These are phyloP conservation scores for Halophytophthora batemanensis DNA, from an alignment of 352 stramenopile species.

Conservation along the genomic window DNA sequence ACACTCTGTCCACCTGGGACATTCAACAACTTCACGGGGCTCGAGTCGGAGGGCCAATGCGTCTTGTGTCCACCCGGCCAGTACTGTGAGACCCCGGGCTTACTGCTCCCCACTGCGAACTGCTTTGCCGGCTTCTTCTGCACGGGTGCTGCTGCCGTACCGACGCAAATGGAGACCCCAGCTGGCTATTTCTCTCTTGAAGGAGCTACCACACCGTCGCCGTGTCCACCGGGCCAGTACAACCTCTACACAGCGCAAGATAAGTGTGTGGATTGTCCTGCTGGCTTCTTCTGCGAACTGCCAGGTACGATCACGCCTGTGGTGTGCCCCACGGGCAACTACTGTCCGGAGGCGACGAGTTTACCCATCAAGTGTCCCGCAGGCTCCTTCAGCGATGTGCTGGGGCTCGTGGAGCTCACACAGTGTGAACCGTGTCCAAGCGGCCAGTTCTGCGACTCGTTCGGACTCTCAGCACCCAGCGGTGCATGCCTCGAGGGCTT, in stretches of 20 bases:
- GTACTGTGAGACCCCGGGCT: constrained; percentile 73
- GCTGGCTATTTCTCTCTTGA: constrained; percentile 51
- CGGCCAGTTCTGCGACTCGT: constrained; percentile 89
- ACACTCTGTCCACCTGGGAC: constrained; percentile 71
- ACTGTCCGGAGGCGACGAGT: constrained; percentile 55
- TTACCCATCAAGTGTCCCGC: constrained; percentile 61
- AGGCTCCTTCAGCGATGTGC: constrained; percentile 50
- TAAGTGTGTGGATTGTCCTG: constrained; percentile 60
- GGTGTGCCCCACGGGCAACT: constrained; percentile 59
- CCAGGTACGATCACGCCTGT: constrained; percentile 46
- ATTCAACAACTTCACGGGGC: constrained; percentile 68
- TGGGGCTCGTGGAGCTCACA: constrained; percentile 56
- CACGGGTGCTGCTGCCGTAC: constrained; percentile 40
- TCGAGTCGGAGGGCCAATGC: constrained; percentile 74
- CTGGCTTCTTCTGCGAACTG: constrained; percentile 67
- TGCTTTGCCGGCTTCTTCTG: constrained; percentile 86
- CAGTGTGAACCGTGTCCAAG: constrained; percentile 82
- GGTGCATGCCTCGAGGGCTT: constrained; percentile 63
- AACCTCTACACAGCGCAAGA: constrained; percentile 55
- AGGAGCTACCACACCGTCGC: constrained; percentile 36
- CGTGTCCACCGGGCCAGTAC: constrained; percentile 58
- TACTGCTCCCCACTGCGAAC: constrained; percentile 59
- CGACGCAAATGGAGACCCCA: constrained; percentile 55
- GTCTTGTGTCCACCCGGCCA: constrained; percentile 68
- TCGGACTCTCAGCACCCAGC: constrained; percentile 48